phyloP scores from a whole-genome alignment of 2,329 filamentous ascomycete species.

The Thelonectria blattea region DNA sequence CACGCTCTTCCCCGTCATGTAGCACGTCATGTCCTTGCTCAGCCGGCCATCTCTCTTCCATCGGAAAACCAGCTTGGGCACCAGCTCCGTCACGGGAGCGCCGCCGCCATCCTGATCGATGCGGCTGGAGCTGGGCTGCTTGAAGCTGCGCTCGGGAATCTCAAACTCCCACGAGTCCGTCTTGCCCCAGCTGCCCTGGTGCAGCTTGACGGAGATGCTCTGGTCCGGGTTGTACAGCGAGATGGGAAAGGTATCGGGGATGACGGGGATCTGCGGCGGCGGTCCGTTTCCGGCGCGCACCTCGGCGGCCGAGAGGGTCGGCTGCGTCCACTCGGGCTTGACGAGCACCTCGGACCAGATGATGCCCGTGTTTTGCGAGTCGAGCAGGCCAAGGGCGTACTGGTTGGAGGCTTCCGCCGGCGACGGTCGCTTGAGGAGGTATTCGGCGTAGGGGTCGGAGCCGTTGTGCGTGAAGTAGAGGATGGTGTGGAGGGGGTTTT shows the following conservation, averaged over 20 bases:
- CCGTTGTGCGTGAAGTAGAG: conserved; percentile 73
- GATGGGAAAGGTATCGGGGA: conserved; percentile 80
- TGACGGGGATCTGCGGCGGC: conserved; percentile 69
- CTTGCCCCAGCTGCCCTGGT: conserved; percentile 79
- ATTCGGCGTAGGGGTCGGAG: conserved; percentile 78
- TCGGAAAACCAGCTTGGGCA: conserved; percentile 80
- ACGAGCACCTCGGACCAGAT: conserved; percentile 88
- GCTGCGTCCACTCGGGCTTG: conserved; percentile 84
- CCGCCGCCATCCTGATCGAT: conserved; percentile 73
- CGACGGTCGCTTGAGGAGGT: conserved; percentile 79
- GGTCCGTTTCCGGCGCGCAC: conserved; percentile 72
- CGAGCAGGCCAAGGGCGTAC: conserved; percentile 86
- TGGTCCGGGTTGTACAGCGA: conserved; percentile 96
- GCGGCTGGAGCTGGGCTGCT: conserved; percentile 76
- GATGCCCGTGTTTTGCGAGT: conserved; percentile 79
- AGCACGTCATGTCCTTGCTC: conserved; percentile 87
- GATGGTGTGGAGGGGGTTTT: conserved; percentile 61
- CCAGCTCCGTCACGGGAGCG: conserved; percentile 51
- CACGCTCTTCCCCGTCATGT: conserved; percentile 78
- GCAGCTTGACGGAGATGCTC: conserved; percentile 72
- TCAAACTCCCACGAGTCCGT: conserved; percentile 89
- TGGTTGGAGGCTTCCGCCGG: conserved; percentile 75
- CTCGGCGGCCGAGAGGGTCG: conserved; percentile 80
- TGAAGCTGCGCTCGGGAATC: conserved; percentile 85
- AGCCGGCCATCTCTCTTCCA: conserved; percentile 91